Evolutionary conservation across 2,329 filamentous ascomycete species (phyloP).

Genomic region (Colletotrichum sp.): DNA sequence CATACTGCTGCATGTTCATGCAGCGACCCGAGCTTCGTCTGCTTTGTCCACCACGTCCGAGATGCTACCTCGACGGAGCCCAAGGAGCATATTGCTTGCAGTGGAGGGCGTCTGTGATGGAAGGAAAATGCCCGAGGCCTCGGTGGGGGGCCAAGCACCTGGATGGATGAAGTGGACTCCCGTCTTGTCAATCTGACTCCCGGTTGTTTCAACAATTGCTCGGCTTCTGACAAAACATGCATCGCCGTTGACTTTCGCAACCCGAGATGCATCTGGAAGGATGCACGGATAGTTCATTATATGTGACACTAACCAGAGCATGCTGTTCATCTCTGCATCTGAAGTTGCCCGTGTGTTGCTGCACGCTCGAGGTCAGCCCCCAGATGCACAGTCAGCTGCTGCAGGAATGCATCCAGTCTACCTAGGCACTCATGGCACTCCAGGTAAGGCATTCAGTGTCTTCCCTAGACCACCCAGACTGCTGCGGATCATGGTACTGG

Average conservation of each 20-base stretch:
- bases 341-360: not conserved
- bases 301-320: not conserved
- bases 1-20: constrained; percentile 4
- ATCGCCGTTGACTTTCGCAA: not conserved
- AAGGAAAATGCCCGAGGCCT: not conserved
- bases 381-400: not conserved
- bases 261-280: not conserved
- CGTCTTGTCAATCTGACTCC: not conserved
- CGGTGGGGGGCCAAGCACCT: not conserved
- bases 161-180: not conserved
- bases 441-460: not conserved
- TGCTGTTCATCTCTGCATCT: not conserved
- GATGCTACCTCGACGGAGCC: not conserved
- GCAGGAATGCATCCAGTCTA: not conserved
- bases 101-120: not conserved
- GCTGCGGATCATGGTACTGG: not conserved
- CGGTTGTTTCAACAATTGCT: not conserved
- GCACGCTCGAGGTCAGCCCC: not conserved
- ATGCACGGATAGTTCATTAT: not conserved
- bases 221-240: not conserved
- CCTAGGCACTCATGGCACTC: not conserved
- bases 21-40: constrained; percentile 4
- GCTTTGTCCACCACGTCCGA: not conserved
- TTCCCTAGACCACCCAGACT: not conserved
- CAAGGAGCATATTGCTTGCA: not conserved